phyloP scores from a whole-genome alignment of 1,284 basidiomycete genomes.

The Irpex rosettiformis region DNA sequence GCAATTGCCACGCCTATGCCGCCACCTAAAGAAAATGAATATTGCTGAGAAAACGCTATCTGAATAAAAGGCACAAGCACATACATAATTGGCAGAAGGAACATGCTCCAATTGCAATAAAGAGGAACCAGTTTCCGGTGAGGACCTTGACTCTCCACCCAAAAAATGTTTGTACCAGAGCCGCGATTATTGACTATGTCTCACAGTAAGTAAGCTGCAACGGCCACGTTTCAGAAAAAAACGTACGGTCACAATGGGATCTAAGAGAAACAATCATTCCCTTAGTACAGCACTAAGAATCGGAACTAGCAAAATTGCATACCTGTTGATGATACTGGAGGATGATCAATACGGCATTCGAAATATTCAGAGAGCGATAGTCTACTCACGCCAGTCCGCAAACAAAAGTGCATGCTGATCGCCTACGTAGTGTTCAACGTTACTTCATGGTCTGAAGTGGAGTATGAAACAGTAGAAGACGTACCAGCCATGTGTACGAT shows the following conservation, averaged over 20 bases:
- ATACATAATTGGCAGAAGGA: neutral
- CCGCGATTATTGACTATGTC: conserved; percentile 36
- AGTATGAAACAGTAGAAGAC: conserved; percentile 23
- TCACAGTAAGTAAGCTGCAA: neutral
- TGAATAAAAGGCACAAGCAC: neutral
- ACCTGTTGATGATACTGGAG: conserved; percentile 20
- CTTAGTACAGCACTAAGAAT: neutral
- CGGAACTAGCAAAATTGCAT: neutral
- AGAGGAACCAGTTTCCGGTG: conserved; percentile 27
- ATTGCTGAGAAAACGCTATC: neutral
- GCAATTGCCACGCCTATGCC: conserved; percentile 9
- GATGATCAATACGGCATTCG: conserved; percentile 14
- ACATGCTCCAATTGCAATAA: conserved; percentile 8
- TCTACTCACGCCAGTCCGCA: conserved; percentile 15
- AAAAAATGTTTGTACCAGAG: conserved; percentile 39
- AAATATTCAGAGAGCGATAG: neutral
- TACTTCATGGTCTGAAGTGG: conserved; percentile 5
- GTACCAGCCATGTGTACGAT: conserved; percentile 35
- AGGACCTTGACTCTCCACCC: conserved; percentile 40
- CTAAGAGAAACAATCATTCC: conserved; percentile 12
- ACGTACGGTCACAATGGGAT: conserved; percentile 32
- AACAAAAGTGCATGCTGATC: conserved; percentile 12
- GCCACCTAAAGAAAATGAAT: conserved; percentile 6
- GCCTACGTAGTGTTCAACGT: conserved; percentile 13
- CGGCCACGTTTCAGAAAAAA: neutral